phyloP scores from a whole-genome alignment of 2,329 filamentous ascomycete species.

The Nigrospora sphaerica region DNA sequence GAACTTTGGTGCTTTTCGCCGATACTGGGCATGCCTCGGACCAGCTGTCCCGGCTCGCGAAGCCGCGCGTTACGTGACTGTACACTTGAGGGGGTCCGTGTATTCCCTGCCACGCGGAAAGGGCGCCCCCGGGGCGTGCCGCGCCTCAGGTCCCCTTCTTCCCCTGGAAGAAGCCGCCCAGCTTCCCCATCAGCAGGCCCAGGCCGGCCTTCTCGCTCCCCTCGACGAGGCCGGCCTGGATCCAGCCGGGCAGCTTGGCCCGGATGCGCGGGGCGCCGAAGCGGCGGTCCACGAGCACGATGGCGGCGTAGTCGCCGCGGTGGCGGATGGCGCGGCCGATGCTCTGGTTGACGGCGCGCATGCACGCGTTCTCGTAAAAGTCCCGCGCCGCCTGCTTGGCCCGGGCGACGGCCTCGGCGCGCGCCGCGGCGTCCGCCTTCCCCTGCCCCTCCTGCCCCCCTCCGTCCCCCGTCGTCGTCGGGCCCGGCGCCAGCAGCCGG shows the following conservation, averaged over 20 bases:
- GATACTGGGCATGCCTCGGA: too few species aligned
- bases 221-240: constrained; percentile 58
- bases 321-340: constrained; percentile 91
- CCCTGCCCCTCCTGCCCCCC: too few species aligned
- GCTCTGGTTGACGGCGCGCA: constrained; percentile 95
- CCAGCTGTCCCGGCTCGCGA: too few species aligned
- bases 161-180: constrained; percentile 51
- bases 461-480: background rate
- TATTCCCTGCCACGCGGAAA: too few species aligned
- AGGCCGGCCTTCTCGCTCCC: constrained; percentile 43
- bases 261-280: constrained; percentile 70
- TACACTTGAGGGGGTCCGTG: too few species aligned
- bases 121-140: too few species aligned
- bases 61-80: too few species aligned
- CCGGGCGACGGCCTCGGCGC: constrained; percentile 22
- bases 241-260: constrained; percentile 83
- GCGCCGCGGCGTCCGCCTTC: constrained; percentile 5
- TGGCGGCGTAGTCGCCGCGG: constrained; percentile 79
- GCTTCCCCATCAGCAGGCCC: constrained; percentile 49
- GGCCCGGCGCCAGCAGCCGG: constrained; percentile 20
- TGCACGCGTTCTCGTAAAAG: constrained; percentile 91
- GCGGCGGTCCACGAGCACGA: constrained; percentile 74
- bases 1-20: too few species aligned
- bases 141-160: constrained; percentile 27
- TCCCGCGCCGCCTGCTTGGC: constrained; percentile 59